phyloP scores from a whole-genome alignment of 2,329 filamentous ascomycete genomes.

The Colletotrichum siamense region DNA sequence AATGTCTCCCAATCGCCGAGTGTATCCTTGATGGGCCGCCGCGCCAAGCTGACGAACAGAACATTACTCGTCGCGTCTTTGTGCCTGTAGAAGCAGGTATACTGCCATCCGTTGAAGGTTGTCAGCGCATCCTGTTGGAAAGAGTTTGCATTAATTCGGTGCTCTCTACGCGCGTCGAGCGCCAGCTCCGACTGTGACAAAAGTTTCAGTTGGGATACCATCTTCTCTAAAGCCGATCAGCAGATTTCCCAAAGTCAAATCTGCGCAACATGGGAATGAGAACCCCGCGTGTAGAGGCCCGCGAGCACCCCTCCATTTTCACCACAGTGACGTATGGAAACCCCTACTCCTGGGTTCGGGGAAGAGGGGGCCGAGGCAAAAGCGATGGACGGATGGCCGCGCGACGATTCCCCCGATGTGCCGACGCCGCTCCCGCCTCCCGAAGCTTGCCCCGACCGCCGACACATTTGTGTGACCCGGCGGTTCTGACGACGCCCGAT shows the following conservation, averaged over 20 bases:
- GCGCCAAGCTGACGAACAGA: constrained; percentile 6
- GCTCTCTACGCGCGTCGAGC: constrained; percentile 11
- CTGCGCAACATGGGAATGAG: background rate
- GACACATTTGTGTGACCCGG: background rate
- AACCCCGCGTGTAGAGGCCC: background rate
- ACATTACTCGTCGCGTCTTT: background rate
- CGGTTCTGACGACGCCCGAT: constrained; percentile 6
- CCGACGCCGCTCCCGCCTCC: background rate
- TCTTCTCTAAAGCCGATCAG: background rate
- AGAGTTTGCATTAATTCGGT: constrained; percentile 18
- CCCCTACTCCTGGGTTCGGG: background rate
- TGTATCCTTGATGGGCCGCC: background rate
- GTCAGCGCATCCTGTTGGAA: constrained; percentile 20
- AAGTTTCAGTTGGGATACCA: background rate
- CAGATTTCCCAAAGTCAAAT: background rate
- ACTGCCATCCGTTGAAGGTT: constrained; percentile 17
- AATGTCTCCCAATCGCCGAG: constrained; percentile 5
- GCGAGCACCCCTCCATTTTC: background rate
- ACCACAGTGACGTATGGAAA: constrained; percentile 6
- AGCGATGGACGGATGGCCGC: background rate
- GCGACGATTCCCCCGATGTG: constrained; percentile 7
- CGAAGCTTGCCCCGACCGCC: constrained; percentile 7
- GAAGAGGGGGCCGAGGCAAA: background rate
- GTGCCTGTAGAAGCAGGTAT: constrained; percentile 11
- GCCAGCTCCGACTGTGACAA: background rate